phyloP scores from a whole-genome alignment of 2,329 filamentous ascomycete species.

The Trichothecium roseum region DNA sequence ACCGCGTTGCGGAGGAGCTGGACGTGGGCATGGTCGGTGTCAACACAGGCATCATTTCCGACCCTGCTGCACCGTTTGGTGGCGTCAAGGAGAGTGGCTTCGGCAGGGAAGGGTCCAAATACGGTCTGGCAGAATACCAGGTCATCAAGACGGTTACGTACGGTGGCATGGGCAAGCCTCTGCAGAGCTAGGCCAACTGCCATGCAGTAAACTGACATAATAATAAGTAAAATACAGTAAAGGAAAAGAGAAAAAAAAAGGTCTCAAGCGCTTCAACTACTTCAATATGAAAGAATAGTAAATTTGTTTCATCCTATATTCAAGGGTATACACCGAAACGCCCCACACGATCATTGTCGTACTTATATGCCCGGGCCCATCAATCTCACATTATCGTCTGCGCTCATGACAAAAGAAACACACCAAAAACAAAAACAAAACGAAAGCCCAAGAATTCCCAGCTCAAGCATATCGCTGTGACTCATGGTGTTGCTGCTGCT shows the following conservation, averaged over 20 bases:
- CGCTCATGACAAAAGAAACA: too few relatives aligned
- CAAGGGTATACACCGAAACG: too few relatives aligned
- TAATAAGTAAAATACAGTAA: background rate
- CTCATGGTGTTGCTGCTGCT: too few relatives aligned
- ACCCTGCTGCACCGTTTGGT: constrained; percentile 55
- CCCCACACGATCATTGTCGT: too few relatives aligned
- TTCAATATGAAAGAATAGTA: background rate
- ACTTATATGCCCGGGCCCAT: too few relatives aligned
- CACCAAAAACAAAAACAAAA: background rate
- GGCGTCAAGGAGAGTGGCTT: constrained; percentile 78
- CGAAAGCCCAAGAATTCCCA: constrained; percentile 1
- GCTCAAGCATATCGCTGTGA: background rate
- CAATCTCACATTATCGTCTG: too few relatives aligned
- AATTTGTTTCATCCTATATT: too few relatives aligned
- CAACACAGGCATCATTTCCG: constrained; percentile 61
- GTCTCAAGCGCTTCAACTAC: background rate
- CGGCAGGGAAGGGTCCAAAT: constrained; percentile 66
- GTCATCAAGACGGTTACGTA: constrained; percentile 55
- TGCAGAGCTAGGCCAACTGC: constrained; percentile 30
- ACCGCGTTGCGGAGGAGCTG: constrained; percentile 55
- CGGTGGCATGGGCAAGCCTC: constrained; percentile 44
- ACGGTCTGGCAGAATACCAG: constrained; percentile 69
- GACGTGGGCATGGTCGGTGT: constrained; percentile 85
- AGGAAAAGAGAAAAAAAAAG: background rate
- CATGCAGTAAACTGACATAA: background rate